Conservation (phyloP, 2,329 filamentous ascomycete species). For the Fusarium cicatricum region DNA sequence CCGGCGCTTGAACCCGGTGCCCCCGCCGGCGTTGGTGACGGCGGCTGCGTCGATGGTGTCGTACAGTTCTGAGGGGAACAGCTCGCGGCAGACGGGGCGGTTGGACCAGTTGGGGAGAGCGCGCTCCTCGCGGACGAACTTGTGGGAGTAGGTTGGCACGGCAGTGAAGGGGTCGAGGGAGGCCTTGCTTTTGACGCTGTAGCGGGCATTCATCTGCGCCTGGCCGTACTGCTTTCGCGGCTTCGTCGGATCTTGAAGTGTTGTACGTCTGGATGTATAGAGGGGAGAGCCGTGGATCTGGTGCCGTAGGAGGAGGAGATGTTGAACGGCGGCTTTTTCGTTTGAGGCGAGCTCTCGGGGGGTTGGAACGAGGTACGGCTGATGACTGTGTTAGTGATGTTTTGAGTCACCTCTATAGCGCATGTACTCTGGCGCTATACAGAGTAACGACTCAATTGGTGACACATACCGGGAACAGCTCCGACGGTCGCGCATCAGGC, state of each 20-base stretch:
- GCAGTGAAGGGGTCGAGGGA: constrained; percentile 66
- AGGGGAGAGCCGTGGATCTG: constrained; percentile 63
- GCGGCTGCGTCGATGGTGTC: constrained; percentile 59
- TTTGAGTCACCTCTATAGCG: background rate
- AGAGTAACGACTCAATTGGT: background rate
- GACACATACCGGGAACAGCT: constrained; percentile 63
- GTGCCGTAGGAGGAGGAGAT: constrained; percentile 64
- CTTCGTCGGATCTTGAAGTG: constrained; percentile 50
- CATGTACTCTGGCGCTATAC: background rate
- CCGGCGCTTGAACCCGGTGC: constrained; percentile 53
- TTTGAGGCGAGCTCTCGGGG: constrained; percentile 53
- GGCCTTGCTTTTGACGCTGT: constrained; percentile 62
- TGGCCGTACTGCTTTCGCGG: constrained; percentile 60
- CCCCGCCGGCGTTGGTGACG: constrained; percentile 39
- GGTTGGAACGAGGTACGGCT: constrained; percentile 61
- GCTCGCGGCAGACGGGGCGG: constrained; percentile 59
- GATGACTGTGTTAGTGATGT: constrained; percentile 15
- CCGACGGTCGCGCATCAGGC: constrained; percentile 64
- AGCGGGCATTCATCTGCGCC: constrained; percentile 65
- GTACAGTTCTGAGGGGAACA: constrained; percentile 66
- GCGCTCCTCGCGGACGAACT: constrained; percentile 60
- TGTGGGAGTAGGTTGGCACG: constrained; percentile 66
- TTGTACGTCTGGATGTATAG: constrained; percentile 63
- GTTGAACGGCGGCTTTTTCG: constrained; percentile 58
- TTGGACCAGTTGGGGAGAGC: constrained; percentile 62